Evolutionary conservation across 768 basidiomycete species (phyloP).

Genomic region (Lactarius quietus): DNA sequence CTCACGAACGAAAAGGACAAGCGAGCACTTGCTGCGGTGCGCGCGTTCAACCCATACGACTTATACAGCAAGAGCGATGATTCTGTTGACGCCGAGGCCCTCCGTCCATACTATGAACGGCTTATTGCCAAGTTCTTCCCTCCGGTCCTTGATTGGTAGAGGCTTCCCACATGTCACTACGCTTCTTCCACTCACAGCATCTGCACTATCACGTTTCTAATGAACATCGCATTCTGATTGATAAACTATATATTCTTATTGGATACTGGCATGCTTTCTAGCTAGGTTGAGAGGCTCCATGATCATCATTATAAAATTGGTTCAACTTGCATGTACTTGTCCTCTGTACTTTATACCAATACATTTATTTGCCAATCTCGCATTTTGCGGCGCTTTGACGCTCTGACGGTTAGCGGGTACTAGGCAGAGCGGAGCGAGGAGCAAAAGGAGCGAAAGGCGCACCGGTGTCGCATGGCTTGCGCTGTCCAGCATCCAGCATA

Average conservation of each 20-base stretch:
- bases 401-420: too few relatives aligned
- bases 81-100: slow-evolving; percentile 53
- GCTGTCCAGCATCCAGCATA: too few relatives aligned
- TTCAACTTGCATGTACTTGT: neutral
- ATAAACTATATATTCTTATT: slow-evolving; percentile 9
- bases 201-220: slow-evolving; percentile 11
- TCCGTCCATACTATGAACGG: slow-evolving; percentile 79
- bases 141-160: slow-evolving; percentile 72
- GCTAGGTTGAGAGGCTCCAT: slow-evolving; percentile 15
- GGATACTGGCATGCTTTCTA: neutral
- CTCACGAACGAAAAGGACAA: slow-evolving; percentile 71
- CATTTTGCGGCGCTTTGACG: too few relatives aligned
- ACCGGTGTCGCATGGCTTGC: too few relatives aligned
- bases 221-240: neutral
- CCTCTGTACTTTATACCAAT: slow-evolving; percentile 2
- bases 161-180: slow-evolving; percentile 1
- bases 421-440: too few relatives aligned
- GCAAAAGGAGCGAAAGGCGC: too few relatives aligned
- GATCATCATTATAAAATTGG: neutral
- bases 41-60: slow-evolving; percentile 91
- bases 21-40: slow-evolving; percentile 64
- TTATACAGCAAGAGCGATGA: slow-evolving; percentile 88
- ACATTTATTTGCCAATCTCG: too few relatives aligned
- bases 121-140: slow-evolving; percentile 89
- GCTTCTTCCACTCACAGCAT: neutral